phyloP scores from a whole-genome alignment of 768 basidiomycete genomes.

The Tephrocybe rancida region DNA sequence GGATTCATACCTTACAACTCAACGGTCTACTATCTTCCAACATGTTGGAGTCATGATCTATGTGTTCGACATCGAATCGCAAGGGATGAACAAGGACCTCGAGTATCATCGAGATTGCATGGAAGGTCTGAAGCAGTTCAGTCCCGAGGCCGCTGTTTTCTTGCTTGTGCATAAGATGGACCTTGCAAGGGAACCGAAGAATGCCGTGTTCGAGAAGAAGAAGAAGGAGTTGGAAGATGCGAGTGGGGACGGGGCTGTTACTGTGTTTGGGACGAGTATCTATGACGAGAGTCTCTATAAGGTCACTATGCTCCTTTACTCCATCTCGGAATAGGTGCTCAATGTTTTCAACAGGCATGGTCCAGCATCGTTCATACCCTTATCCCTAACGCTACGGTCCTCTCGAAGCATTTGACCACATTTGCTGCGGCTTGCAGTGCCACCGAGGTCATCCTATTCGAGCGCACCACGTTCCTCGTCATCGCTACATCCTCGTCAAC shows the following conservation, averaged over 20 bases:
- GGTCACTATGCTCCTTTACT: conserved; percentile 47
- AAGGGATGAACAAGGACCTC: conserved; percentile 83
- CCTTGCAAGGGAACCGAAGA: conserved; percentile 69
- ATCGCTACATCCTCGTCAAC: conserved; percentile 73
- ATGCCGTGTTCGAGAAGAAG: conserved; percentile 68
- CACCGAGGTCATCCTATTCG: conserved; percentile 94
- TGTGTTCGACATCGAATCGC: conserved; percentile 93
- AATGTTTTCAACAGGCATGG: conserved; percentile 74
- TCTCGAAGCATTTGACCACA: conserved; percentile 83
- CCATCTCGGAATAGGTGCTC: neutral
- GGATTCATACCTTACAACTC: conserved; percentile 92
- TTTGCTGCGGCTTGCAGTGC: conserved; percentile 88
- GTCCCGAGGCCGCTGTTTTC: conserved; percentile 85
- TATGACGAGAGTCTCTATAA: conserved; percentile 98
- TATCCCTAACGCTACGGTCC: conserved; percentile 91
- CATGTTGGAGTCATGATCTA: conserved; percentile 98
- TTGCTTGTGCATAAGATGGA: conserved; percentile 99
- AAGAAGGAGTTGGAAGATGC: conserved; percentile 71
- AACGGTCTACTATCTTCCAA: conserved; percentile 93
- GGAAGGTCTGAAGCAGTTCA: conserved; percentile 75
- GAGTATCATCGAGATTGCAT: conserved; percentile 93
- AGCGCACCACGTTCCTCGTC: conserved; percentile 97
- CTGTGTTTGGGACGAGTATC: conserved; percentile 92
- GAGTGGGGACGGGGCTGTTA: conserved; percentile 60
- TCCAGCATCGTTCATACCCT: conserved; percentile 96